Conservation (phyloP, 2,329 filamentous ascomycete genomes). For the Monilinia vaccinii-corymbosi region DNA sequence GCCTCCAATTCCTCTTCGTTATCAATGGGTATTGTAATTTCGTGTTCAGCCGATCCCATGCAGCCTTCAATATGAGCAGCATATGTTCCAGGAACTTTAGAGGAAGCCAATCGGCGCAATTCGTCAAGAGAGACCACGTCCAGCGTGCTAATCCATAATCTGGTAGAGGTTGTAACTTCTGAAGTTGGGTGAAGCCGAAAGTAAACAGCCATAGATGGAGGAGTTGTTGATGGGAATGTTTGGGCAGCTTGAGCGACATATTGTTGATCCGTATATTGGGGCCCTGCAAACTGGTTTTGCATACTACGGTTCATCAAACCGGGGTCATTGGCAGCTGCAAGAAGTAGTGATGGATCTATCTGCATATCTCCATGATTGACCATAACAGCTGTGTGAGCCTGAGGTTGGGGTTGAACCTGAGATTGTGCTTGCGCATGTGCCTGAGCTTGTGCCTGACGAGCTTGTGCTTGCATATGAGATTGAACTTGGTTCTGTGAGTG, state of each 20-base stretch:
- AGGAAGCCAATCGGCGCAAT: constrained; percentile 50
- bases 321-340: constrained; percentile 37
- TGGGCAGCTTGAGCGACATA: constrained; percentile 34
- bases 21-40: constrained; percentile 56
- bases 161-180: constrained; percentile 39
- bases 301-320: constrained; percentile 28
- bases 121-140: constrained; percentile 46
- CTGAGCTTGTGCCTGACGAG: constrained; percentile 18
- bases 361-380: constrained; percentile 44
- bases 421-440: constrained; percentile 15
- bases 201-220: constrained; percentile 48
- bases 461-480: constrained; percentile 15
- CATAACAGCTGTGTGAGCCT: constrained; percentile 22
- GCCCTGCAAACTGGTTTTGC: constrained; percentile 27
- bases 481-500: constrained; percentile 24
- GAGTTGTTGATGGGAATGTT: constrained; percentile 26
- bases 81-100: constrained; percentile 50
- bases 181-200: constrained; percentile 62
- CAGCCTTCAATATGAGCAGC: constrained; percentile 58
- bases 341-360: constrained; percentile 53
- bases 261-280: constrained; percentile 27
- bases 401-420: constrained; percentile 1
- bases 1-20: constrained; percentile 63
- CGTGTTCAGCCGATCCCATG: constrained; percentile 44
- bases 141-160: constrained; percentile 60